These are phyloP conservation scores for Canna indica DNA, from an alignment of 176 grass and related monocot species.

Conservation along the genomic window DNA sequence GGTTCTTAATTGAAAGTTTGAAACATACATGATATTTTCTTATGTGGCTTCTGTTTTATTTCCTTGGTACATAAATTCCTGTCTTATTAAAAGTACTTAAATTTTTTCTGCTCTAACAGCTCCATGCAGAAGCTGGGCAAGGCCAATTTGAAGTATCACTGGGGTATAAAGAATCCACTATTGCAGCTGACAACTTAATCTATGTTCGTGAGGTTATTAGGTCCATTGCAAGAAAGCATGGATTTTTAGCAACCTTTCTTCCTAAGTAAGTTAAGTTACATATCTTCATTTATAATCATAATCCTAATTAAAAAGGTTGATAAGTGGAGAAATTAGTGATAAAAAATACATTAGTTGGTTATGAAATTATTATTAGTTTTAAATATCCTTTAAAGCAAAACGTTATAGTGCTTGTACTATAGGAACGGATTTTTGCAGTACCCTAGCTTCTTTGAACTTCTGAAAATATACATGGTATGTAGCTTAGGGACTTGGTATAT, in stretches of 20 bases:
- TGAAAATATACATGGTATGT: no score
- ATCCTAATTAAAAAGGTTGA: no score
- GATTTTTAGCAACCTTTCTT: conserved; percentile 68
- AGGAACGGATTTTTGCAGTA: not conserved
- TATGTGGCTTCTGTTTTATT: no score
- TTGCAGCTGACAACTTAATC: conserved; percentile 91
- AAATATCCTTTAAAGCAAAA: not conserved
- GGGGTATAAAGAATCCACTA: conserved; percentile 60
- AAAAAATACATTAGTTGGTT: not conserved
- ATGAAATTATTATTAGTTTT: not conserved
- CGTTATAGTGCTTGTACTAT: not conserved
- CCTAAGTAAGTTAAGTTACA: conserved; percentile 66
- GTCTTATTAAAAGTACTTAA: not conserved
- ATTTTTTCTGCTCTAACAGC: conserved; percentile 25
- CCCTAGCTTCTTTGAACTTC: no score
- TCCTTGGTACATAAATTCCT: not conserved
- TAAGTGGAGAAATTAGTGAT: not conserved
- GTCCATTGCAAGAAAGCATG: conserved; percentile 74
- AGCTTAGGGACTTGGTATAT: no score
- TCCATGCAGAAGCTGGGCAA: conserved; percentile 91
- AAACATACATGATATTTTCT: no score
- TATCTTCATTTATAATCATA: not conserved
- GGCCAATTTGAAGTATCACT: conserved; percentile 89
- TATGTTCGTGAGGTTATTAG: conserved; percentile 87
- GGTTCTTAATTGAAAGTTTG: no score